Conservation (phyloP, 1,284 basidiomycete genomes). For the Irpex sp. region DNA sequence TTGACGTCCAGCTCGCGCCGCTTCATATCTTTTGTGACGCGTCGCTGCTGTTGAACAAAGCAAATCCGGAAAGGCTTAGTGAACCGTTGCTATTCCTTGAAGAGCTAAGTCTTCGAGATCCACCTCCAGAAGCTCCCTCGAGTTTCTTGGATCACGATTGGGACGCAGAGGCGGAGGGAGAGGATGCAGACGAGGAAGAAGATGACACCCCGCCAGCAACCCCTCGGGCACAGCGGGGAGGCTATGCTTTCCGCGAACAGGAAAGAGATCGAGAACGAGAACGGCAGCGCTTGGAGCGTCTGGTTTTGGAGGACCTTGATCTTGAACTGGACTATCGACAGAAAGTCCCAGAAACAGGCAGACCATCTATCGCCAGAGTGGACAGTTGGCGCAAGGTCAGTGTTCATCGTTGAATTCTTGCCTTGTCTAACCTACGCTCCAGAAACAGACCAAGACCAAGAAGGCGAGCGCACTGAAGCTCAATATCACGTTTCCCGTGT, state of each 20-base stretch:
- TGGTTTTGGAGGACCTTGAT: slow-evolving; percentile 54
- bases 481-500: slow-evolving; percentile 41
- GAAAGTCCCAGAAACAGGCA: slow-evolving; percentile 19
- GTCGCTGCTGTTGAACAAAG: slow-evolving; percentile 39
- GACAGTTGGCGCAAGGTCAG: neutral
- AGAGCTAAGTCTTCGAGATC: slow-evolving; percentile 20
- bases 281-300: slow-evolving; percentile 40
- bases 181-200: slow-evolving; percentile 22
- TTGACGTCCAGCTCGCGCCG: slow-evolving; percentile 47
- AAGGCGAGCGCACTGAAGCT: slow-evolving; percentile 18
- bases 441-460: slow-evolving; percentile 11
- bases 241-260: slow-evolving; percentile 13
- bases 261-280: slow-evolving; percentile 36
- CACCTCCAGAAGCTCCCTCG: neutral
- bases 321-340: slow-evolving; percentile 45
- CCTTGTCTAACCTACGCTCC: neutral
- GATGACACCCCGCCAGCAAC: slow-evolving; percentile 36
- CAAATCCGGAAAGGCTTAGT: slow-evolving; percentile 26
- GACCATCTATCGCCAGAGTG: neutral
- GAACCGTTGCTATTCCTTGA: slow-evolving; percentile 39
- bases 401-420: neutral
- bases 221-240: slow-evolving; percentile 21
- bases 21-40: slow-evolving; percentile 77
- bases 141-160: slow-evolving; percentile 8
- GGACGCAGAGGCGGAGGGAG: slow-evolving; percentile 15